Evolutionary conservation across 371 early-diverging fungal genomes (phyloP), one percentile per base, ranked within the genome.

Genomic region (Mycotypha africana): DNA sequence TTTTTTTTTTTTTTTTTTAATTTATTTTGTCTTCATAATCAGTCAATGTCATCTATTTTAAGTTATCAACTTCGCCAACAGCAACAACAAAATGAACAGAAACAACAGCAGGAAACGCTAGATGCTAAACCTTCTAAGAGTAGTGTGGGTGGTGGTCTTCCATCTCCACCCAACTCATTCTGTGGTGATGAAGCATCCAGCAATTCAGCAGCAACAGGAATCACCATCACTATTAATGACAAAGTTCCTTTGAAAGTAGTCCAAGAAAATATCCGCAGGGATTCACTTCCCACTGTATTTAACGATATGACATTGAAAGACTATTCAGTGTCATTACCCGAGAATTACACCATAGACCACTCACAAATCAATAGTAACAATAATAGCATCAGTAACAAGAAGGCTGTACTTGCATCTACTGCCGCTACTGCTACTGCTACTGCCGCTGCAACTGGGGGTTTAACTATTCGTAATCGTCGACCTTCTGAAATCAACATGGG

Each of bases 341-440:
- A 71, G 33, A 71, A 71, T 34, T 71, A 71, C 42, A 71, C 71
- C 6, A 71, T 71, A 32, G 71, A 67, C 40, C 71, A 71, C 49
- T 68, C 63, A 19, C 32, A 15, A 22, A 42, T 20, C 4, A 3
- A 34, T 35, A 24, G 15, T 3, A 19, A 23, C 15, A 3, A 34
- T 35, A 24, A n/a, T 3, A 19, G 33, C 15, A 34, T 30, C 1
- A 31, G 21, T 17, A 17, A 44, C 8, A 28, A 28, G n/a, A 42
- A 19, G 37, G 38, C 23, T 20, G 15, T 33, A 19, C 47, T 25
- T 38, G 37, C 47, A 17, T 38, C 33, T 22, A 45, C 49, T 23
- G 45, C 41, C 19, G 34, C 63, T 15, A 56, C 58, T 21, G 61
- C 71, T 3, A 56, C 67, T 22, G 42, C 42, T 19, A 33, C 34